Base-by-base conservation (phyloP, 2,329 filamentous ascomycete genomes). In the Penicillium hordei region DNA sequence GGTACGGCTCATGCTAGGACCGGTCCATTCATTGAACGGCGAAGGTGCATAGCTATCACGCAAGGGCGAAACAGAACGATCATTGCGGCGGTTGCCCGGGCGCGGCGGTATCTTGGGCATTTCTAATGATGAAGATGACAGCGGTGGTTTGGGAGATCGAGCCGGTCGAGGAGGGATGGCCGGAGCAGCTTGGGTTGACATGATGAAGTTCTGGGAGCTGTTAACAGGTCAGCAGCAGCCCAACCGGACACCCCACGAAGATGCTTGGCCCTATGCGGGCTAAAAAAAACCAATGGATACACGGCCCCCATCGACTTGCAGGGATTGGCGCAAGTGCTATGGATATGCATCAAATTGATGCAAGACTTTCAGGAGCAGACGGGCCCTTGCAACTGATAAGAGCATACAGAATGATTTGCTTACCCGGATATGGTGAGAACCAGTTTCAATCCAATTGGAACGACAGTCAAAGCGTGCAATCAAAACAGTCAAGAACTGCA, bases 41-140 rank as follows among this genome's bases (percentile, higher is more conserved):
- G 93, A 96, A 50, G 86, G 91, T 36, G 91, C 90, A 73, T 89
- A 96, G 67, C 88, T 87, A 67, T 91, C 88, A 65, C 88, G 86
- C 65, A 86, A 84, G 43, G 91, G 91, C 55, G 91, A 96, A 61
- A 87, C 74, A 31, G 91, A 90, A 74, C 91, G 89, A 64, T 91
- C 87, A 66, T 86, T 71, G 65, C 79, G 82, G 72, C 87, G 87
- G 65, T 81, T 80, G 52, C 73, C 64, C 5, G 93, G 93, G 61
- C 93, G 89, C 60, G 91, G 89, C 62, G 93, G 93, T 48, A 96
- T 83, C 69, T 84, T 85, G 60, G 93, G 92, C 42, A 85, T 76
- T 43, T 86, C 83, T 63, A 61, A 44, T 61, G 78, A 75, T 0
- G 42, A 39, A 12, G 36, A 44, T 7, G 39, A 23, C 53, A 76